Evolutionary conservation across 129 eudicot species (phyloP).

Genomic region (Calendula officinalis): DNA sequence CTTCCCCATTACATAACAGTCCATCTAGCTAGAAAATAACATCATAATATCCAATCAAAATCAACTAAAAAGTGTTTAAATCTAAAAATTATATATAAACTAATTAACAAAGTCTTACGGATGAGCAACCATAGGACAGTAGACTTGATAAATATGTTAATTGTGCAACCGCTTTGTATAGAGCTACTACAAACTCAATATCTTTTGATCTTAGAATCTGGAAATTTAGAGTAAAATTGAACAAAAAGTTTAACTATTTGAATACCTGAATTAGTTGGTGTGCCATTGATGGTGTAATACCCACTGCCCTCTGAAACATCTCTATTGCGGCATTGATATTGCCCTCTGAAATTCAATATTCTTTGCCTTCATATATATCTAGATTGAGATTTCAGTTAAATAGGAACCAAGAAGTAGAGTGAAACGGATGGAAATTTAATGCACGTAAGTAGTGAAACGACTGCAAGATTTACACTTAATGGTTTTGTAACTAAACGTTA

Average conservation of each 20-base stretch:
- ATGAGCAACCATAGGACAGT: slow-evolving; percentile 79
- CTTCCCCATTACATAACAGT: slow-evolving; percentile 69
- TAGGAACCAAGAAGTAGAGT: too few relatives aligned
- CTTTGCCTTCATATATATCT: too few relatives aligned
- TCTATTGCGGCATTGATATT: slow-evolving; percentile 64
- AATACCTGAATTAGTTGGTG: too few relatives aligned
- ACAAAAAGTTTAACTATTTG: too few relatives aligned
- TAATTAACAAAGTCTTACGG: slow-evolving; percentile 47
- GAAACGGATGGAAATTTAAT: too few relatives aligned
- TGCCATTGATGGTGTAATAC: slow-evolving; percentile 49
- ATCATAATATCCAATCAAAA: slow-evolving; percentile 30
- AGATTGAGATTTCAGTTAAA: too few relatives aligned
- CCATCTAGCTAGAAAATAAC: slow-evolving; percentile 77
- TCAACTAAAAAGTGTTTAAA: slow-evolving; percentile 7
- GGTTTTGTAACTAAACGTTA: too few relatives aligned
- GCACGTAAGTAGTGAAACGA: too few relatives aligned
- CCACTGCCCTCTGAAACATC: slow-evolving; percentile 87
- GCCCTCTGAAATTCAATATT: too few relatives aligned
- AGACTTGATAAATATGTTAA: slow-evolving; percentile 69
- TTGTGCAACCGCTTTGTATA: slow-evolving; percentile 93
- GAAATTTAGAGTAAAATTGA: not conserved
- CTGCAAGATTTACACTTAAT: too few relatives aligned
- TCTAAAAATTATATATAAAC: not conserved
- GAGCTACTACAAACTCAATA: slow-evolving; percentile 82
- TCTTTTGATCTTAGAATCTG: slow-evolving; percentile 66